phyloP scores from a whole-genome alignment of 768 basidiomycete genomes.

The Xerocomellus dryophilus region DNA sequence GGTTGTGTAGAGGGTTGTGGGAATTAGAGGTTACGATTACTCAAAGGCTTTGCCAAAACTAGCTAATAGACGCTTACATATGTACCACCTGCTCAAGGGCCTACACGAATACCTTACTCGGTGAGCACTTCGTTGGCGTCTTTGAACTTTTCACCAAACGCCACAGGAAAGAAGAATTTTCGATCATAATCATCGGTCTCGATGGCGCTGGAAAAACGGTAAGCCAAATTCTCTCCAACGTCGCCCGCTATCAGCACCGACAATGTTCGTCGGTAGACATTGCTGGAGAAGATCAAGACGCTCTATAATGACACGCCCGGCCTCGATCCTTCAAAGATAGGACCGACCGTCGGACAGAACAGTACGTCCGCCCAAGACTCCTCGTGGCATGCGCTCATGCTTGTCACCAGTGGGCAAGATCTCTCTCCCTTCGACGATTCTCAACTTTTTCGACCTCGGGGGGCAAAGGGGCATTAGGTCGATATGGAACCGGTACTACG shows the following conservation, averaged over 20 bases:
- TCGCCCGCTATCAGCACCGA: background rate
- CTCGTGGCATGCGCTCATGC: background rate
- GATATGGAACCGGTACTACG: conserved; percentile 94
- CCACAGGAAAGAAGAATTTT: conserved; percentile 81
- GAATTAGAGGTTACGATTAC: too few relatives aligned
- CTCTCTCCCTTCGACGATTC: conserved; percentile 85
- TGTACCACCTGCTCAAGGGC: conserved; percentile 95
- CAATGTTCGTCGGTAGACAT: conserved; percentile 46
- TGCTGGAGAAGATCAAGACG: conserved; percentile 93
- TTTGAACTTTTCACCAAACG: conserved; percentile 4
- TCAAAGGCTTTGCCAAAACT: too few relatives aligned
- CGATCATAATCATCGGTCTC: conserved; percentile 90
- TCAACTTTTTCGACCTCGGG: conserved; percentile 97
- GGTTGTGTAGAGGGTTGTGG: too few relatives aligned
- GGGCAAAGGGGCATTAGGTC: conserved; percentile 91
- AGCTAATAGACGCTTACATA: conserved; percentile 33
- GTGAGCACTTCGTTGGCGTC: conserved; percentile 32
- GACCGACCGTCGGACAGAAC: conserved; percentile 96
- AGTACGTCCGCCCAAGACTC: conserved; percentile 51
- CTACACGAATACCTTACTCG: conserved; percentile 87
- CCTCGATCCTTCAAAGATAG: conserved; percentile 89
- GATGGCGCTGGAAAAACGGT: conserved; percentile 94
- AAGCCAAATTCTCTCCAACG: conserved; percentile 1
- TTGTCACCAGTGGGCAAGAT: conserved; percentile 78
- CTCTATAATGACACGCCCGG: conserved; percentile 84